These are phyloP conservation scores for Xerocomellus intermedius DNA, from an alignment of 768 basidiomycete species.

Conservation along the genomic window DNA sequence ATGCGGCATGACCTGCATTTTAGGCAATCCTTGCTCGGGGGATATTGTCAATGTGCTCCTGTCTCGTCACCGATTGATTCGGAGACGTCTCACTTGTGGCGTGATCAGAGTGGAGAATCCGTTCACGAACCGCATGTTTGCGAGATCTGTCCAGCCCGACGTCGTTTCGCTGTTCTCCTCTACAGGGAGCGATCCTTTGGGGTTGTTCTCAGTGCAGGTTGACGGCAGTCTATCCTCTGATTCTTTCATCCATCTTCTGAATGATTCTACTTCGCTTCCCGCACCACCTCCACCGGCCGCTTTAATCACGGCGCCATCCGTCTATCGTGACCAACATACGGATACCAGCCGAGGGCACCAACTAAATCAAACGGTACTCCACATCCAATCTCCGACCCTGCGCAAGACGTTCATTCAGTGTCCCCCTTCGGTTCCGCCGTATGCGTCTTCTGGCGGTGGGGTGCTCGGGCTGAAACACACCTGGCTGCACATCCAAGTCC, in stretches of 20 bases:
- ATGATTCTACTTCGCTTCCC: constrained; percentile 54
- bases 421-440: constrained; percentile 39
- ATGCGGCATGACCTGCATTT: background rate
- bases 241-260: constrained; percentile 63
- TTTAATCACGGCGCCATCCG: constrained; percentile 43
- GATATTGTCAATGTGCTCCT: background rate
- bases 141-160: constrained; percentile 55
- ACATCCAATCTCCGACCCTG: constrained; percentile 76
- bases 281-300: constrained; percentile 44
- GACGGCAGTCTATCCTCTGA: constrained; percentile 57
- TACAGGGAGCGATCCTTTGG: constrained; percentile 59
- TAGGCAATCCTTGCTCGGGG: background rate
- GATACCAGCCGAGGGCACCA: constrained; percentile 34
- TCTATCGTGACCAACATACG: constrained; percentile 28
- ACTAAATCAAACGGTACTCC: constrained; percentile 68
- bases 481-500: constrained; percentile 76
- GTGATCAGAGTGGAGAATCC: constrained; percentile 20
- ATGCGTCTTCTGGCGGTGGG: constrained; percentile 7
- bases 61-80: constrained; percentile 1
- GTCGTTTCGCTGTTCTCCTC: constrained; percentile 76
- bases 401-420: constrained; percentile 65
- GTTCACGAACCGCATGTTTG: constrained; percentile 43
- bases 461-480: constrained; percentile 62
- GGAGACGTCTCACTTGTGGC: constrained; percentile 14
- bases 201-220: constrained; percentile 47